A percentile compares a stretch with the other conserved stretches of the same genome.
phyloP scores from a whole-genome alignment of 2,329 filamentous ascomycete species.

The Penicillium palitans region DNA sequence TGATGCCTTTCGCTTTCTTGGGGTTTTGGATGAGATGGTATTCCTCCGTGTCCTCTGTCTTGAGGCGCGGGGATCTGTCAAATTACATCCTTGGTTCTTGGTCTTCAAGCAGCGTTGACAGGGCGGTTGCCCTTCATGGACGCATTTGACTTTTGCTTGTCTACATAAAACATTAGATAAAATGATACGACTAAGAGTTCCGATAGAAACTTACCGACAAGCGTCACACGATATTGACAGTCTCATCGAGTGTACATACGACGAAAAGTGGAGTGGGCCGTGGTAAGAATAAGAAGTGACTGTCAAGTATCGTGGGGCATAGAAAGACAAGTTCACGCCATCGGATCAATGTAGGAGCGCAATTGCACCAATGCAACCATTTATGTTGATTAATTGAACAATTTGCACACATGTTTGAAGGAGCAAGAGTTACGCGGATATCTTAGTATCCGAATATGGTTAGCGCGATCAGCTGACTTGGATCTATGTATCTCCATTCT shows the following conservation, averaged over 20 bases:
- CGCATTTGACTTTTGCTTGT: slow-evolving; percentile 40
- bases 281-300: not conserved
- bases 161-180: slow-evolving; percentile 15
- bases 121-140: slow-evolving; percentile 37
- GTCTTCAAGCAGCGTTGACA: slow-evolving; percentile 35
- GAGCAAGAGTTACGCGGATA: slow-evolving; percentile 1
- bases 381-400: not conserved
- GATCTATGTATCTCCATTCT: not conserved
- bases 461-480: slow-evolving; percentile 10
- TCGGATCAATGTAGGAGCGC: slow-evolving; percentile 8
- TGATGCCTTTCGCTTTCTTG: slow-evolving; percentile 20
- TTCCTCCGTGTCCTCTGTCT: slow-evolving; percentile 8
- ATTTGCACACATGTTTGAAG: not conserved
- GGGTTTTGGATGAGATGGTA: slow-evolving; percentile 5
- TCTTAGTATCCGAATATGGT: not conserved
- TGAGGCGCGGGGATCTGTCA: slow-evolving; percentile 34
- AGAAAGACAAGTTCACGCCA: not conserved
- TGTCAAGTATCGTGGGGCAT: slow-evolving; percentile 3
- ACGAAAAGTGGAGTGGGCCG: not conserved
- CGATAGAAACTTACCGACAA: slow-evolving; percentile 30
- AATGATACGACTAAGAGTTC: not conserved
- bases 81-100: slow-evolving; percentile 25
- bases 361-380: not conserved
- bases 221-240: slow-evolving; percentile 39
- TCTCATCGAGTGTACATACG: slow-evolving; percentile 28